phyloP scores from a whole-genome alignment of 2,329 filamentous ascomycete species.

The Fusarium camptoceras region DNA sequence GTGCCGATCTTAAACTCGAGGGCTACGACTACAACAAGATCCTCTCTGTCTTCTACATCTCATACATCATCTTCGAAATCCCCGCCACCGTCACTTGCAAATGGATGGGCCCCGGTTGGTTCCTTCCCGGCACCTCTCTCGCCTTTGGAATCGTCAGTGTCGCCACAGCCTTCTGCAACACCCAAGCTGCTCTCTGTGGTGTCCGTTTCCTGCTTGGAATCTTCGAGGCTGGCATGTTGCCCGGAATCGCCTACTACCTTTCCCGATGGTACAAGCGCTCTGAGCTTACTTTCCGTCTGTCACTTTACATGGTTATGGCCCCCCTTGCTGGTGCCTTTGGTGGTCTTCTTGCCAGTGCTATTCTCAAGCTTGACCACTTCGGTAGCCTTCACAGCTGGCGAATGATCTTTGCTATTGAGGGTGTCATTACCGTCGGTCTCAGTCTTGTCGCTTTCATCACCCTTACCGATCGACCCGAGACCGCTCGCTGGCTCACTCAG shows the following conservation, averaged over 20 bases:
- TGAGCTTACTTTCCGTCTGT: constrained; percentile 72
- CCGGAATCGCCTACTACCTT: constrained; percentile 74
- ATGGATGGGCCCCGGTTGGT: constrained; percentile 73
- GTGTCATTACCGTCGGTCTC: constrained; percentile 67
- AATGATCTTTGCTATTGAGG: constrained; percentile 79
- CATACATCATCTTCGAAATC: constrained; percentile 75
- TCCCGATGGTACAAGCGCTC: constrained; percentile 72
- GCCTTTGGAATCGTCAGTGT: constrained; percentile 69
- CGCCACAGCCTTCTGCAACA: constrained; percentile 69
- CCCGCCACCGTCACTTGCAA: constrained; percentile 73
- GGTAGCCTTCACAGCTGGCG: constrained; percentile 70
- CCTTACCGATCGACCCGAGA: constrained; percentile 74
- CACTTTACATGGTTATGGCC: constrained; percentile 74
- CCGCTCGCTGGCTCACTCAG: constrained; percentile 71
- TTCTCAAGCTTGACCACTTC: constrained; percentile 68
- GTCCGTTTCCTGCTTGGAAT: constrained; percentile 71
- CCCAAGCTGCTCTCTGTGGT: constrained; percentile 60
- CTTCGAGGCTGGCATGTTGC: constrained; percentile 74
- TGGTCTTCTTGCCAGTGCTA: constrained; percentile 71
- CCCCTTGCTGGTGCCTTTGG: constrained; percentile 75
- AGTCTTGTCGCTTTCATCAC: constrained; percentile 70
- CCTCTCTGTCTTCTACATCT: constrained; percentile 72
- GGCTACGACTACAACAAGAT: constrained; percentile 73
- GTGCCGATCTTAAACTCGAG: constrained; percentile 65
- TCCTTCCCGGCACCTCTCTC: constrained; percentile 67